phyloP scores from a whole-genome alignment of 257 asterid species.

The Asclepias syriaca region DNA sequence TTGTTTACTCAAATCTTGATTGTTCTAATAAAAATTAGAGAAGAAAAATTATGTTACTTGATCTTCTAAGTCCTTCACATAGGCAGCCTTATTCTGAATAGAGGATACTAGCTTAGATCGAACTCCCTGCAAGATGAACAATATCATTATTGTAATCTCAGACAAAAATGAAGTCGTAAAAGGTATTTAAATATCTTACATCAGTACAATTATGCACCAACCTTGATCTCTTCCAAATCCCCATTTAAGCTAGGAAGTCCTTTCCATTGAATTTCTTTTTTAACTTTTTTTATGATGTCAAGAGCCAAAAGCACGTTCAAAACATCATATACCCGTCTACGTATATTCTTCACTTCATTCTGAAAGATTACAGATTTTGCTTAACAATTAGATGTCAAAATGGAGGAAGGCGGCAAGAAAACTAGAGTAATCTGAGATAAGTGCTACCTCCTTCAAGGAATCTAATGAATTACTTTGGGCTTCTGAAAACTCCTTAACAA shows the following conservation, averaged over 20 bases:
- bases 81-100: slow-evolving; percentile 16
- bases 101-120: slow-evolving; percentile 10
- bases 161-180: not conserved
- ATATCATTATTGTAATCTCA: not conserved
- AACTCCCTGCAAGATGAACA: slow-evolving; percentile 14
- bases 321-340: slow-evolving; percentile 22
- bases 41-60: slow-evolving; percentile 19
- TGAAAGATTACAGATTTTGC: slow-evolving; percentile 7
- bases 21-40: not conserved
- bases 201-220: not conserved
- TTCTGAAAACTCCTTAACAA: slow-evolving; percentile 16
- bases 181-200: not conserved
- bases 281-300: slow-evolving; percentile 15
- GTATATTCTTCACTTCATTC: slow-evolving; percentile 22
- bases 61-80: slow-evolving; percentile 25
- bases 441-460: slow-evolving; percentile 18
- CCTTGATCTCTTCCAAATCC: slow-evolving; percentile 21
- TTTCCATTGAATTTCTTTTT: slow-evolving; percentile 20
- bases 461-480: slow-evolving; percentile 4
- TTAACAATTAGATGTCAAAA: not conserved
- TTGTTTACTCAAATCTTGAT: not conserved
- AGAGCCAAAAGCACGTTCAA: slow-evolving; percentile 27
- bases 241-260: slow-evolving; percentile 19
- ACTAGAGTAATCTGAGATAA: not conserved
- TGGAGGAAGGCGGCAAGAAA: not conserved